Evolutionary conservation across 1,139 yeast species (phyloP), one percentile per base, ranked within the genome.

Genomic region (Debaryomyces psychrophilus): DNA sequence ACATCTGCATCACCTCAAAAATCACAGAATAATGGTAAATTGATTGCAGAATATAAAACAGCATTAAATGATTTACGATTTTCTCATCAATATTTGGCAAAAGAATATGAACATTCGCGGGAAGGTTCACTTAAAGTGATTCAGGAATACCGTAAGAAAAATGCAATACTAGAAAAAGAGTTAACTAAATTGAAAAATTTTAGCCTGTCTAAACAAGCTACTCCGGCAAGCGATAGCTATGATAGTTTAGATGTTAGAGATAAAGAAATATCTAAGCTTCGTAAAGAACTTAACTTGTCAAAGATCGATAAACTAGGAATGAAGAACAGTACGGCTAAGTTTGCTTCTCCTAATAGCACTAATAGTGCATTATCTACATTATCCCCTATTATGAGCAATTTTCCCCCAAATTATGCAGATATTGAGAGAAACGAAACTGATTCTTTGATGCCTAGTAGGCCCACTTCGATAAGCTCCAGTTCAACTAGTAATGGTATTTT

Each of bases 1-100:
- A 53, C 64, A 29, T 64, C 71, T 2, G 47, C 49, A n/a, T 50
- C 57, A 18, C 57, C 71, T 7, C 59, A 67, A 34, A 50, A 50
- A 44, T 46, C 43, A 41, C 49, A 45, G 20, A 59, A 58, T 17
- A 57, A 56, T 14, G 62, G 61, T 18, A 70, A 68, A 54, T 58
- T 67, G 8, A 45, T 75, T 4, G 56, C 65, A 25, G 82, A 75
- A 43, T 71, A 80, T 57, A 77, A 71, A 52, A 79, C 85, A 0
- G 86, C 87, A 1, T 64, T 83, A 43, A 75, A 71, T 47, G 89
- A 83, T 57, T 68, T 83, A 47, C 79, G 83, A 49, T 83, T 83
- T 60, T 81, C 87, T 2, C 87, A 83, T 59, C 81, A 78, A 51
- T 83, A 82, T 58, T 68, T 83, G 44, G 69, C 82, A 5, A 79